These are phyloP conservation scores for Teunomyces lycoperdinae DNA, from an alignment of 805 yeast species.

Conservation along the genomic window DNA sequence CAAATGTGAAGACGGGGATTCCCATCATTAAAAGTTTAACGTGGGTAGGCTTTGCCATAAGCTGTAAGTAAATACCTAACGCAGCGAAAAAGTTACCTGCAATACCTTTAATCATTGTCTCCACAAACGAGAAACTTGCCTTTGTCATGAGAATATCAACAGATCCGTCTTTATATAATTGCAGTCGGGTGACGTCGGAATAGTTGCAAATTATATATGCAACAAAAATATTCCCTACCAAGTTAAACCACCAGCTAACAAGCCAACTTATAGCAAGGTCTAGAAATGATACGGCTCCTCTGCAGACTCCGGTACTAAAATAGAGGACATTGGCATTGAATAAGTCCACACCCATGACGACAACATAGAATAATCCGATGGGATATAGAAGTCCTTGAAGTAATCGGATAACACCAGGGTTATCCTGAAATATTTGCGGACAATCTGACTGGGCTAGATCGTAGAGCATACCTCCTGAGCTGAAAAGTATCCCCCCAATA, in stretches of 20 bases:
- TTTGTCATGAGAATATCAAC: slow-evolving; percentile 44
- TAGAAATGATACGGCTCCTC: slow-evolving; percentile 66
- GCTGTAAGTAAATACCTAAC: slow-evolving; percentile 70
- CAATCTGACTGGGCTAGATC: slow-evolving; percentile 53
- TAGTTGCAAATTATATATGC: slow-evolving; percentile 60
- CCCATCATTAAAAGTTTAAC: slow-evolving; percentile 64
- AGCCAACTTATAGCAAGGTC: slow-evolving; percentile 66
- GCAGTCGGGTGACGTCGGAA: slow-evolving; percentile 47
- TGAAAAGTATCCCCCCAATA: slow-evolving; percentile 66
- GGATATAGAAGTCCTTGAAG: slow-evolving; percentile 65
- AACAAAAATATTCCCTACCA: slow-evolving; percentile 63
- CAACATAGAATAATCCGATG: slow-evolving; percentile 72
- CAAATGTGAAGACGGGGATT: slow-evolving; percentile 75
- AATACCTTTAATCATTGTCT: slow-evolving; percentile 65
- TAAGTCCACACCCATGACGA: slow-evolving; percentile 70
- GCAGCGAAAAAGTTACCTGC: slow-evolving; percentile 80
- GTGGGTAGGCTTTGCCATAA: slow-evolving; percentile 77
- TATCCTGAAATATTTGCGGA: slow-evolving; percentile 36
- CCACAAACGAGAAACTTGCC: slow-evolving; percentile 46
- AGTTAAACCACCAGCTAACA: slow-evolving; percentile 64
- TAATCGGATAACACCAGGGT: slow-evolving; percentile 53
- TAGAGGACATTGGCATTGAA: slow-evolving; percentile 73
- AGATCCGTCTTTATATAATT: slow-evolving; percentile 47
- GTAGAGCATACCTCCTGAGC: slow-evolving; percentile 71
- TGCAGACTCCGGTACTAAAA: slow-evolving; percentile 62